Conservation (phyloP, 495 filamentous ascomycete species). For the Aspergillus leporis region DNA sequence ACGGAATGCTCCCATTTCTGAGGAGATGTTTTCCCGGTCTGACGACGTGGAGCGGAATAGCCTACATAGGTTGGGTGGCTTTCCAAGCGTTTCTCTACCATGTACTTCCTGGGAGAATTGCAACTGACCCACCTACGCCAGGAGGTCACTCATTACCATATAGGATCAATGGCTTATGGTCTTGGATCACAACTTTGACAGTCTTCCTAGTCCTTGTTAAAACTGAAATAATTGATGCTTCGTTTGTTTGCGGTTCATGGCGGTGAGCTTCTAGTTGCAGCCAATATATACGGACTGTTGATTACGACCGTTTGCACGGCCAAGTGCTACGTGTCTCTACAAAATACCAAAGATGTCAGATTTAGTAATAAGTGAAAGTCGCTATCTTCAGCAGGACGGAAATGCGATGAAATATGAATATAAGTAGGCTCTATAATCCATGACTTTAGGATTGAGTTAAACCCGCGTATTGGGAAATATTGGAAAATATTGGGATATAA, state of each 20-base stretch:
- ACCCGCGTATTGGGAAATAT: conserved; percentile 52
- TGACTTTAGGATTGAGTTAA: conserved; percentile 51
- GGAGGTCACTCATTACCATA: background rate
- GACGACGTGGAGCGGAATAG: no score
- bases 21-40: no score
- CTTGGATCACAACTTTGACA: no score
- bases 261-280: no score
- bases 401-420: background rate
- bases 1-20: no score
- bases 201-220: background rate
- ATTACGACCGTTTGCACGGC: no score
- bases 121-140: background rate
- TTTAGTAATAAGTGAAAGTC: no score
- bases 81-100: conserved; percentile 35
- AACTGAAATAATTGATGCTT: no score
- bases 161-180: background rate
- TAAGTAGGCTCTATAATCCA: conserved; percentile 38
- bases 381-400: background rate
- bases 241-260: no score
- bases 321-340: no score
- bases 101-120: conserved; percentile 31
- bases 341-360: no score
- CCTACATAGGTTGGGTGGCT: conserved; percentile 35
- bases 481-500: conserved; percentile 48
- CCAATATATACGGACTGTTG: no score